Evolutionary conservation across 768 basidiomycete species (phyloP).

Genomic region (Xerocomellus amylosporus): DNA sequence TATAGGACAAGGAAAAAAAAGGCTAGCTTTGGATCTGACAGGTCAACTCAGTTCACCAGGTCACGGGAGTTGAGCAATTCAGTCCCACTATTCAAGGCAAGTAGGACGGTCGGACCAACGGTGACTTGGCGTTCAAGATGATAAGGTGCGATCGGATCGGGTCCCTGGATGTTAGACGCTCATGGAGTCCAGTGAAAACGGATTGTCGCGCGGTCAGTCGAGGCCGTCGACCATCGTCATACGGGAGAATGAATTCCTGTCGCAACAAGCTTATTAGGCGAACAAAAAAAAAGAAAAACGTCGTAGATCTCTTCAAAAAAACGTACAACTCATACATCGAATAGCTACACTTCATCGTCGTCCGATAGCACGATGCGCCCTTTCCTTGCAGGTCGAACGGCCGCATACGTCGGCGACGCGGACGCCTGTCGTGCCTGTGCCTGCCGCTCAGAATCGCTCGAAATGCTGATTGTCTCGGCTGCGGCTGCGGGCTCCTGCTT

Average conservation of each 20-base stretch:
- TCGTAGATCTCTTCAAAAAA: slow-evolving; percentile 4
- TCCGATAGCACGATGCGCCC: slow-evolving; percentile 38
- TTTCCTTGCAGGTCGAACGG: slow-evolving; percentile 21
- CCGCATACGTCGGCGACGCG: slow-evolving; percentile 4
- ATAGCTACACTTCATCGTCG: slow-evolving; percentile 31
- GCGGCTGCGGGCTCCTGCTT: slow-evolving; percentile 20
- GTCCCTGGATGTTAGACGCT: slow-evolving; percentile 3
- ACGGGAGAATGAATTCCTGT: not conserved
- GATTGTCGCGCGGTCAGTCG: not conserved
- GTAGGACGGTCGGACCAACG: not conserved
- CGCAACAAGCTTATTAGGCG: slow-evolving; percentile 6
- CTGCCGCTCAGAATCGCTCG: slow-evolving; percentile 22
- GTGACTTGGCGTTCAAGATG: slow-evolving; percentile 12
- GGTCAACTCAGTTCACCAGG: slow-evolving; percentile 6
- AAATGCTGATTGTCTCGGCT: slow-evolving; percentile 18
- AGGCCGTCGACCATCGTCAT: not conserved
- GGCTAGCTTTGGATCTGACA: not conserved
- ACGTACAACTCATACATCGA: slow-evolving; percentile 9
- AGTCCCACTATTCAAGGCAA: not conserved
- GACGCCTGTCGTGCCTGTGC: not conserved
- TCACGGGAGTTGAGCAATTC: not conserved
- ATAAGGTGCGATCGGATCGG: slow-evolving; percentile 19
- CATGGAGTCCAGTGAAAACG: not conserved
- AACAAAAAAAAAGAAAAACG: not conserved
- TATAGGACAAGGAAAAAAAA: not conserved